Evolutionary conservation across 202 grass and related monocot genomes (phyloP), one percentile per base, ranked within the genome.

Genomic region (Setaria viridis): DNA sequence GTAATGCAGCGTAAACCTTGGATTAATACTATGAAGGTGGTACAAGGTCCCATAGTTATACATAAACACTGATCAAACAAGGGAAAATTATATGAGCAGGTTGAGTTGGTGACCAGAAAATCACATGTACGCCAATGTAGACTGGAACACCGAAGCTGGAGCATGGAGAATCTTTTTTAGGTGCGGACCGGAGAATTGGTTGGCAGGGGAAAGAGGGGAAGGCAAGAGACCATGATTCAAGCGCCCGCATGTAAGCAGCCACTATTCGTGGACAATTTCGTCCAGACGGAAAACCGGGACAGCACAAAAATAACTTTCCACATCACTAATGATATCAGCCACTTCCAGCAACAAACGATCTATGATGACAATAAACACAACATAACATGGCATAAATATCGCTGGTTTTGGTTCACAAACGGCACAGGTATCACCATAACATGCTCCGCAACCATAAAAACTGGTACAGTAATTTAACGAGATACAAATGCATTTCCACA

Each of bases 351-450:
- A 51, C 30, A 63, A 45, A 72, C 43, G 46, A 86, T 43, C 70
- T 11, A 51, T 32, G 50, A 60, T 13, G 13, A 15, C 3, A 50
- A 13, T 2, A 83, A 39, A 70, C 64, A 80, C 64, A 80, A 53
- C 46, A 73, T 55, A 59, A 74, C 29, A 76, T 9, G 50, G 6
- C 56, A 80, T 62, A 20, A 3, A 51, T 49, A 29, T 60, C 8
- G 39, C 11, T 1, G 29, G 29, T n/a, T 70, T 39, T 85, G 59
- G 19, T 83, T 67, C 58, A 79, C 29, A 80, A 67, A 85, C 74
- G 33, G 45, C 48, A 64, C 15, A 54, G 29, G 19, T 10, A 74
- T 13, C 15, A 54, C 14, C 9, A 20, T 33, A n/a, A 19, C 8
- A 74, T 15, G 58, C 6, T 67, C 6, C 10, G 19, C 25, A 67